Evolutionary conservation across 1,139 yeast species (phyloP).

Genomic region (Geotrichum cucujoidarum): DNA sequence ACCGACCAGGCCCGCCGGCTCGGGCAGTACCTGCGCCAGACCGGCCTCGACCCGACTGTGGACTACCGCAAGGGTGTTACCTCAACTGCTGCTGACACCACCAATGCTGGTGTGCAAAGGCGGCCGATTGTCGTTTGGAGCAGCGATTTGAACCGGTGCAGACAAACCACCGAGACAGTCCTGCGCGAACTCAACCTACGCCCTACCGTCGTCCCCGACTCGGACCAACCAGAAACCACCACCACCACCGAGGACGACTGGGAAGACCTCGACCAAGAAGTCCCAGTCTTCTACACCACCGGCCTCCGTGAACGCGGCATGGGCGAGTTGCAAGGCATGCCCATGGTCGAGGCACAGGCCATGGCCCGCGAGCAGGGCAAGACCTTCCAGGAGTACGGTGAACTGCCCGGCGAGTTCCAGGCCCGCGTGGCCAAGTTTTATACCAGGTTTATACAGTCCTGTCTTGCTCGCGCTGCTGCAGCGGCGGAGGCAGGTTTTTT

Average conservation of each 20-base stretch:
- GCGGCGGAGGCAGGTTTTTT: too few species aligned
- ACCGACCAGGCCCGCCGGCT: slow-evolving; percentile 26
- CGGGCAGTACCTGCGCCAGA: slow-evolving; percentile 24
- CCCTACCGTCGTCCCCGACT: not conserved
- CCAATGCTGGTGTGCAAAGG: too few species aligned
- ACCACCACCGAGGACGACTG: slow-evolving; percentile 21
- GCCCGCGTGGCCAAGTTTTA: too few species aligned
- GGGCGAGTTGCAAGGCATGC: slow-evolving; percentile 81
- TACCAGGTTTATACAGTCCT: too few species aligned
- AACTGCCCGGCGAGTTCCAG: too few species aligned
- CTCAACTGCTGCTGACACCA: slow-evolving; percentile 30
- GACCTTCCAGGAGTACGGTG: slow-evolving; percentile 51
- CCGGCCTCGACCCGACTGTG: slow-evolving; percentile 4
- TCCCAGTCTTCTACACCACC: slow-evolving; percentile 30
- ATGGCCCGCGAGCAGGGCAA: slow-evolving; percentile 49
- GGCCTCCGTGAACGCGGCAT: slow-evolving; percentile 68
- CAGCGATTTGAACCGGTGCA: slow-evolving; percentile 34
- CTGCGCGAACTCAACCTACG: slow-evolving; percentile 2
- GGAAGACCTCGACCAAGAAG: not conserved
- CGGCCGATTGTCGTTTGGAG: slow-evolving; percentile 30
- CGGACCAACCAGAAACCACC: too few species aligned
- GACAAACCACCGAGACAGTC: slow-evolving; percentile 5
- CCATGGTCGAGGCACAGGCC: slow-evolving; percentile 56
- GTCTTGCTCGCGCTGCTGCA: too few species aligned
- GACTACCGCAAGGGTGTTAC: slow-evolving; percentile 28